Conservation (phyloP, 495 filamentous ascomycete genomes). For the Aspergillus steynii region DNA sequence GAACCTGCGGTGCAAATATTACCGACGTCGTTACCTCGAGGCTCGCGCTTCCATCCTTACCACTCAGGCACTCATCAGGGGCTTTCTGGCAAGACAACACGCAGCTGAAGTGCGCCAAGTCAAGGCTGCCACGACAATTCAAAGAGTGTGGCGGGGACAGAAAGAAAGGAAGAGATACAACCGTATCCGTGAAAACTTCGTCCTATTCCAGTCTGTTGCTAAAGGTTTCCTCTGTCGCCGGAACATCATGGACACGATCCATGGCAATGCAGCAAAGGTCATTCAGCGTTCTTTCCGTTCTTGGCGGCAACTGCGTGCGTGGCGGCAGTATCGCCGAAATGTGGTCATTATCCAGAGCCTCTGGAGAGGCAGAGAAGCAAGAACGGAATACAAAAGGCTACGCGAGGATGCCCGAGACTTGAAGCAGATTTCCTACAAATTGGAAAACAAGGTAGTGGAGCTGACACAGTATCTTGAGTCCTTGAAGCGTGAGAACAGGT, state of each 20-base stretch:
- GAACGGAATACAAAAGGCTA: constrained; percentile 80
- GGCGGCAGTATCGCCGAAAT: constrained; percentile 86
- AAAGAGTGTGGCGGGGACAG: constrained; percentile 89
- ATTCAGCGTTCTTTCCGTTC: constrained; percentile 92
- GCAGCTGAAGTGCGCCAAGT: constrained; percentile 79
- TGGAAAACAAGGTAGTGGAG: constrained; percentile 99
- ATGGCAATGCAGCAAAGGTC: constrained; percentile 86
- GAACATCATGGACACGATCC: constrained; percentile 86
- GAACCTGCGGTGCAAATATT: constrained; percentile 94
- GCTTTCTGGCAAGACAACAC: constrained; percentile 69
- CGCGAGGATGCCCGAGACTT: constrained; percentile 96
- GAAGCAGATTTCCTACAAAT: constrained; percentile 97
- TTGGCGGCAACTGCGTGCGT: constrained; percentile 72
- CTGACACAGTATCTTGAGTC: constrained; percentile 90
- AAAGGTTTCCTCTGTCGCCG: constrained; percentile 89
- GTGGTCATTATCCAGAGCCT: constrained; percentile 88
- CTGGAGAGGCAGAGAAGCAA: constrained; percentile 84
- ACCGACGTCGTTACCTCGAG: constrained; percentile 87
- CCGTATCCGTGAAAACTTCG: constrained; percentile 73
- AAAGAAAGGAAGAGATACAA: constrained; percentile 81
- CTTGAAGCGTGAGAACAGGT: constrained; percentile 91
- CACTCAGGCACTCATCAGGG: constrained; percentile 74
- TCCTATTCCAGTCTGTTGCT: constrained; percentile 81
- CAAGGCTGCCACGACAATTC: constrained; percentile 90
- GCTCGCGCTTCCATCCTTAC: constrained; percentile 77